These are phyloP conservation scores for Tillandsia fasciculata DNA, from an alignment of 176 grass and related monocot species.

Conservation along the genomic window DNA sequence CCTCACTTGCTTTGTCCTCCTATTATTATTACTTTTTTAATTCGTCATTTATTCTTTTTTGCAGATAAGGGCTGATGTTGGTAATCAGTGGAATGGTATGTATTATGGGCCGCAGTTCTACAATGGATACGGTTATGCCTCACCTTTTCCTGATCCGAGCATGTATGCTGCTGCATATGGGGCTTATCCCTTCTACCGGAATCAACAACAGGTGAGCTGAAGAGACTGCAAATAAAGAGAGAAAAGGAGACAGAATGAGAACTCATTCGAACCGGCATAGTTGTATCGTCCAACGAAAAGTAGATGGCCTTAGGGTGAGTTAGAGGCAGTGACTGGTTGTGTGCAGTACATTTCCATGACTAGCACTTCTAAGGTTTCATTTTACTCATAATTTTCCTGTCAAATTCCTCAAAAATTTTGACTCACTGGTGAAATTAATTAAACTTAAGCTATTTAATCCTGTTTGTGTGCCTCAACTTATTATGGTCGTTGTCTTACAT, in stretches of 20 bases:
- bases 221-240: constrained; percentile 1
- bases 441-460: constrained; percentile 20
- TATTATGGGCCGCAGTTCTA: constrained; percentile 73
- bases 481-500: constrained; percentile 9
- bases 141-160: constrained; percentile 70
- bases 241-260: constrained; percentile 3
- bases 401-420: constrained; percentile 39
- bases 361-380: constrained; percentile 22
- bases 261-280: constrained; percentile 26
- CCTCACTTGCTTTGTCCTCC: no score
- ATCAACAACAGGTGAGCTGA: constrained; percentile 89
- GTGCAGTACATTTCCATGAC: constrained; percentile 42
- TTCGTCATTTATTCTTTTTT: background rate
- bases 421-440: constrained; percentile 24
- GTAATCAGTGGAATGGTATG: constrained; percentile 78
- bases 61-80: constrained; percentile 53
- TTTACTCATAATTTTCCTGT: constrained; percentile 22
- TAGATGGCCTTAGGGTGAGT: constrained; percentile 54
- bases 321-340: constrained; percentile 46
- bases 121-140: constrained; percentile 72
- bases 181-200: constrained; percentile 72
- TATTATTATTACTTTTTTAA: no score
- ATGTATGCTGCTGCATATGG: constrained; percentile 74
- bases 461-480: constrained; percentile 3
- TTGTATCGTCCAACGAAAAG: constrained; percentile 31